Percentiles rank a stretch among this genome's conserved stretches.
phyloP scores from a whole-genome alignment of 345 rosid genomes.

The Aurinia saxatilis region DNA sequence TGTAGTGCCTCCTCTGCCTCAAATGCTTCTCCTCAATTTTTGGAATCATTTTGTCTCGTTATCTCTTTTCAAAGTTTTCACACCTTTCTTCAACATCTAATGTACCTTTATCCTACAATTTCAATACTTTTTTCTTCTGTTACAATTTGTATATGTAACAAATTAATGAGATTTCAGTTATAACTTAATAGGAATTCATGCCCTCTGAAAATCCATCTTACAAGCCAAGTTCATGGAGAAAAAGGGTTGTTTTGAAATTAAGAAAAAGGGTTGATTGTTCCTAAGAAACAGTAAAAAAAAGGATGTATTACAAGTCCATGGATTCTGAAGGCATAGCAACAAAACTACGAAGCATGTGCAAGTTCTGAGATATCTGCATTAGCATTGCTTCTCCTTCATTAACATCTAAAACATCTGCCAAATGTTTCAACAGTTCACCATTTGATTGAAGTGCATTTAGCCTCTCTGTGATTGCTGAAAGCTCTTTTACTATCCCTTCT shows the following conservation, averaged over 20 bases:
- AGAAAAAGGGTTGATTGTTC: conserved; percentile 12
- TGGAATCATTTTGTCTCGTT: no score
- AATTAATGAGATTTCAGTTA: no score
- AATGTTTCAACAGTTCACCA: conserved; percentile 28
- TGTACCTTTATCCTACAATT: no score
- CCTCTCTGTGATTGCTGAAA: conserved; percentile 31
- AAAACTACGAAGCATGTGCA: conserved; percentile 35
- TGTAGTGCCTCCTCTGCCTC: no score
- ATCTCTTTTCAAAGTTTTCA: no score
- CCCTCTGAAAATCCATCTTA: no score
- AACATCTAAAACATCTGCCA: conserved; percentile 19
- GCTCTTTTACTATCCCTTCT: conserved; percentile 23
- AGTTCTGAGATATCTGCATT: conserved; percentile 35
- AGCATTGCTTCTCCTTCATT: conserved; percentile 33
- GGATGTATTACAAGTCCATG: conserved; percentile 8
- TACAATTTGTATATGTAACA: no score
- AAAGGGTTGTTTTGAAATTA: not conserved
- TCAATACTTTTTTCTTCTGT: no score
- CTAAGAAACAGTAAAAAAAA: not conserved
- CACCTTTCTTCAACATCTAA: no score
- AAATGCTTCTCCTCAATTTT: no score
- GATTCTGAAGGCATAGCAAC: conserved; percentile 29
- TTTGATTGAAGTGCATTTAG: conserved; percentile 39
- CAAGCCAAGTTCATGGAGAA: no score
- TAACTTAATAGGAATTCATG: no score